Percentiles rank a stretch among this genome's conserved stretches.
These are phyloP conservation scores for Magnaporthiopsis incrustans DNA, from an alignment of 2,329 filamentous ascomycete species.

Conservation along the genomic window DNA sequence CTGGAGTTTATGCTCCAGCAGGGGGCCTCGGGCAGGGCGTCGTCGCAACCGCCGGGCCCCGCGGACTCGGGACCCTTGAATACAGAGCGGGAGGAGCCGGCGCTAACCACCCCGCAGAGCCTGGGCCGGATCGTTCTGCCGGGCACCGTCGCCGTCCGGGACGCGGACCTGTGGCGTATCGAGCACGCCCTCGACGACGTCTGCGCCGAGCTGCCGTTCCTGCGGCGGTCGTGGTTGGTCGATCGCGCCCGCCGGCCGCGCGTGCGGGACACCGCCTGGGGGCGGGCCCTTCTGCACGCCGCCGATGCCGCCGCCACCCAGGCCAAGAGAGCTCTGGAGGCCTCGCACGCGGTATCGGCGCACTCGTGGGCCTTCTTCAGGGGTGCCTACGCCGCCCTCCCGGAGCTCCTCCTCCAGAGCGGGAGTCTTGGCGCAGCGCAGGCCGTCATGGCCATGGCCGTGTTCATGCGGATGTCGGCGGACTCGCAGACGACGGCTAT, in stretches of 20 bases:
- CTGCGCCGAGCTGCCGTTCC: slow-evolving; percentile 4
- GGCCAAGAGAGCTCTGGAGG: neutral
- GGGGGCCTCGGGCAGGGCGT: neutral
- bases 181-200: slow-evolving; percentile 1
- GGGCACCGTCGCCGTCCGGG: neutral
- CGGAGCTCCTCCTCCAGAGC: slow-evolving; percentile 8
- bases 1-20: slow-evolving; percentile 7
- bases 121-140: neutral
- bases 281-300: neutral
- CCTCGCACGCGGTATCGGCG: neutral
- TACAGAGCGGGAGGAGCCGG: neutral
- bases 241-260: slow-evolving; percentile 2
- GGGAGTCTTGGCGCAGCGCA: slow-evolving; percentile 3
- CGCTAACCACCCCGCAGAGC: neutral
- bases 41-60: too few species aligned
- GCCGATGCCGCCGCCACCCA: neutral
- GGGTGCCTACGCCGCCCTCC: slow-evolving; percentile 10
- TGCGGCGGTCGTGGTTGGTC: neutral
- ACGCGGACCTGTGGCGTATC: slow-evolving; percentile 4
- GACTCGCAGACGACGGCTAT: neutral
- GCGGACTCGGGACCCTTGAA: too few species aligned
- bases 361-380: slow-evolving; percentile 9
- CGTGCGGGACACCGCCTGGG: neutral
- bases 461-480: slow-evolving; percentile 7
- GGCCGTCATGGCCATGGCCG: slow-evolving; percentile 8